phyloP scores from a whole-genome alignment of 148 eudicot genomes.

The Camellia japonica region DNA sequence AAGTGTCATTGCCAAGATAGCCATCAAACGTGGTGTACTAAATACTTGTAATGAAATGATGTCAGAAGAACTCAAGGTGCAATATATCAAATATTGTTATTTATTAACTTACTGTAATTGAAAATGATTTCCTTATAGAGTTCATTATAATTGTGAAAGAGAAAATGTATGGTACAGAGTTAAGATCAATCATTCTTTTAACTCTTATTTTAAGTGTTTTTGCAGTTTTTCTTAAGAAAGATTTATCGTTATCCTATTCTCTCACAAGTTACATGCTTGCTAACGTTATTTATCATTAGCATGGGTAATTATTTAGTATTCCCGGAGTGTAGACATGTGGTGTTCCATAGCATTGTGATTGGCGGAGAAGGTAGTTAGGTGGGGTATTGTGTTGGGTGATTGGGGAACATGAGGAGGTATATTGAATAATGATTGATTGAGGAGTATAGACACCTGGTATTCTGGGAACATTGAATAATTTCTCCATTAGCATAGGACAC shows the following conservation, averaged over 20 bases:
- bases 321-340: no score
- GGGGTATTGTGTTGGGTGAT: no score
- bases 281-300: background rate
- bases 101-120: background rate
- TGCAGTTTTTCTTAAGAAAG: background rate
- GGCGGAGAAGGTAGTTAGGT: no score
- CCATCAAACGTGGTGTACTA: conserved; percentile 88
- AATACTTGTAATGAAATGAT: conserved; percentile 84
- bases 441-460: no score
- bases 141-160: background rate
- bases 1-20: conserved; percentile 93
- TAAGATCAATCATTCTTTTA: background rate
- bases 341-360: no score
- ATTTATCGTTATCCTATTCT: background rate
- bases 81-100: background rate
- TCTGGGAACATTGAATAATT: no score
- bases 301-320: background rate
- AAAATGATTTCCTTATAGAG: background rate
- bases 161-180: background rate
- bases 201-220: background rate
- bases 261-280: background rate
- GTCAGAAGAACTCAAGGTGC: conserved; percentile 92
- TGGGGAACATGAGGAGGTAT: no score
- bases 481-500: background rate
- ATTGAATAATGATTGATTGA: no score